A percentile compares a stretch with the other conserved stretches of the same genome.
These are phyloP conservation scores for Carex scoparia DNA, from an alignment of 176 grass and related monocot species.

Conservation along the genomic window DNA sequence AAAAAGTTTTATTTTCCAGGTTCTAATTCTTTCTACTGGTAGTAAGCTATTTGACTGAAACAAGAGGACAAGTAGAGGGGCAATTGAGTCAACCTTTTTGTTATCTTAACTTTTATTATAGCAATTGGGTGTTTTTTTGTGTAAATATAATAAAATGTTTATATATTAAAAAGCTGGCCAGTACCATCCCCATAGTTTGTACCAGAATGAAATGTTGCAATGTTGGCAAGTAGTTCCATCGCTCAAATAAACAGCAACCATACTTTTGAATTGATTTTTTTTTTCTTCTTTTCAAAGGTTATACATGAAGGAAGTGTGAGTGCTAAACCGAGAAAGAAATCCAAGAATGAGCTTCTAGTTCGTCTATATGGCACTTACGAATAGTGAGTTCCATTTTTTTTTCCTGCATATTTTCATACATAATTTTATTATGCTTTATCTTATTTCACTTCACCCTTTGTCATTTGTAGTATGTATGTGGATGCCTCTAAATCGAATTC, in stretches of 20 bases:
- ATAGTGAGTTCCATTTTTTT: conserved; percentile 48
- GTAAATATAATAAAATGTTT: not conserved
- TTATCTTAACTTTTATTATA: no score
- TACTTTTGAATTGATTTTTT: not conserved
- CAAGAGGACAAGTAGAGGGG: no score
- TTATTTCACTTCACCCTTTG: conserved; percentile 2
- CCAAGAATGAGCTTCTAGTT: conserved; percentile 51
- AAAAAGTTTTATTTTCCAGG: not conserved
- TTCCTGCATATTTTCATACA: conserved; percentile 24
- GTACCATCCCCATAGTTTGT: not conserved
- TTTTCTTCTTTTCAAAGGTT: conserved; percentile 57
- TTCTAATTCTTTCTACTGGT: not conserved
- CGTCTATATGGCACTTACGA: conserved; percentile 80
- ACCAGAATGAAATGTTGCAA: not conserved
- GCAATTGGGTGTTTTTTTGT: no score
- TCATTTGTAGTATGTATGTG: conserved; percentile 51
- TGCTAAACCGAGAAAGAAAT: conserved; percentile 54
- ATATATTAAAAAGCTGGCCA: not conserved
- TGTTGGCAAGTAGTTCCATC: not conserved
- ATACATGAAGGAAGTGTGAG: conserved; percentile 52
- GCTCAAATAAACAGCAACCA: not conserved
- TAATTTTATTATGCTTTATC: conserved; percentile 6
- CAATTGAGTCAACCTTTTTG: no score
- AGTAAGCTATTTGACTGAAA: not conserved
- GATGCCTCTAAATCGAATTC: conserved; percentile 63